Evolutionary conservation across 768 basidiomycete species (phyloP), one percentile per base, ranked within the genome.

Genomic region (Lactifluus echinatus): DNA sequence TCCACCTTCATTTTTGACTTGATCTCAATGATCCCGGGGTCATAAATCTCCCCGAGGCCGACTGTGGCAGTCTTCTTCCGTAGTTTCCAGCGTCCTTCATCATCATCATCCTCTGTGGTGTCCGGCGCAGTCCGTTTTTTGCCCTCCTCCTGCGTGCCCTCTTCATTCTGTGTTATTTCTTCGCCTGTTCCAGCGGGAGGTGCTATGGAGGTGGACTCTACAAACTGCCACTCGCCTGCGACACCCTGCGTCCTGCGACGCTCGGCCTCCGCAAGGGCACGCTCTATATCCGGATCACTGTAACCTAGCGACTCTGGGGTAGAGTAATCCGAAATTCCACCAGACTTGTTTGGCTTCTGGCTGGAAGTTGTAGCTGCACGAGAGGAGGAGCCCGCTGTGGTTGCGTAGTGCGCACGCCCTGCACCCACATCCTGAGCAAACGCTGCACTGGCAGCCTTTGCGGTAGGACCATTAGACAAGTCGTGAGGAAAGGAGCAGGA

Each of bases 251-350:
- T 79, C 47, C 75, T 77, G 23, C 80, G 76, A 43, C 79, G 73
- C 53, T 83, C 80, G 2, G 77, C 74, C 65, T 86, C 85, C 0
- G 79, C 81, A n/a, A 75, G 74, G 28, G 78, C 65, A 51, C 79
- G 73, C 56, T 87, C 88, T 8, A 75, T 83, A 59, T 91, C 89
- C 1, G 85, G 86, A 65, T 95, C 93, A 10, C 65, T 74, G 65
- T 81, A 85, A 1, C 94, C 94, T 1, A 98, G 77, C 1, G 85
- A 88, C 47, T 80, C 85, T 0, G 95, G 86, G 0, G 92, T 93
- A 11, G 90, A 83, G 70, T 98, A 99, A 69, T 95, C 87, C 0
- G 86, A 78, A 59, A 80, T 84, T n/a, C 79, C 80, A 64, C 85
- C 82, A 1, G 82, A 75, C 11, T 83, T 76, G 66, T 80, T 84